Evolutionary conservation across 1,139 yeast genomes (phyloP), one percentile per base, ranked within the genome.

Genomic region (Zygosaccharomyces sapae): DNA sequence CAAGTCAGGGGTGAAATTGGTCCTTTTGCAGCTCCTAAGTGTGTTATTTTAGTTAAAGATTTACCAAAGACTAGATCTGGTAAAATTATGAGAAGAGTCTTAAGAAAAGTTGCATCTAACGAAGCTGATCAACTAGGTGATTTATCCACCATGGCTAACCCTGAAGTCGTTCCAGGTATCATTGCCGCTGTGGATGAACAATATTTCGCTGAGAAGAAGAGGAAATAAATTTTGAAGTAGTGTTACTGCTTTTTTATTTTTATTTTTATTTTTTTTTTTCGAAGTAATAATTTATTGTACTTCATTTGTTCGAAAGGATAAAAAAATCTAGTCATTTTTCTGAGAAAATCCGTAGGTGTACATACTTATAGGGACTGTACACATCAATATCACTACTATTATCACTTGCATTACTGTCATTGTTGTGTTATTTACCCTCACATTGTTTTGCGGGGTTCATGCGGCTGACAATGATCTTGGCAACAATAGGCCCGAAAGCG

Each of bases 61-160:
- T 77, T 84, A 63, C 92, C 92, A 64, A 84, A 84, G 75, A 84
- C 92, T 6, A 79, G 92, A 72, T 82, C 88, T 1, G 92, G 92
- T 62, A 84, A 84, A 71, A 83, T 84, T 54, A 84, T 84, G 92
- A 79, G 92, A 75, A 77, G 92, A 73, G 83, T 84, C 58, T 75
- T 84, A 63, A 77, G 92, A 70, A 84, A 84, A 70, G 80, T 83
- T 45, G 72, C 83, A 58, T 87, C 88, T 47, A 87, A 86, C 49
- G 90, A 83, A 70, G 86, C 82, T 61, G 89, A 83, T 58, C 86
- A 77, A 66, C 73, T 84, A 57, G 92, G 92, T 50, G 92, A 84
- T 66, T 80, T 79, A 47, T 80, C 87, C n/a, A 83, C 92, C 2
- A 75, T 84, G 62, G 79, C 87, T 22, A 83, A 83, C 61, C 90